Conservation (phyloP, 768 basidiomycete genomes). For the Ephemerocybe angulata region DNA sequence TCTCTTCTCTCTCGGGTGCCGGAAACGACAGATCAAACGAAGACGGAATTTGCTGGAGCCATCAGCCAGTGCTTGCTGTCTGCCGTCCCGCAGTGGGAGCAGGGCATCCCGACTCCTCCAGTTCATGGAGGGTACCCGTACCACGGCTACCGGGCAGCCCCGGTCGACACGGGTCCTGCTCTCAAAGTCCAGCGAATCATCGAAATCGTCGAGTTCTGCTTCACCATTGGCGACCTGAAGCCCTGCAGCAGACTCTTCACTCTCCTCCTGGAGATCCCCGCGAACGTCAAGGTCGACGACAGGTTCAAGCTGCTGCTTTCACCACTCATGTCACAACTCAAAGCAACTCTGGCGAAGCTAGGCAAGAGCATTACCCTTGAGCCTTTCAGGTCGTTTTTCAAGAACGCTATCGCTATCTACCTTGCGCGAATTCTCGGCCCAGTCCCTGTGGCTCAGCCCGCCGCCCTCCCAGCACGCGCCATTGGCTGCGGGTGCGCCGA, state of each 20-base stretch:
- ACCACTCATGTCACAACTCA: neutral
- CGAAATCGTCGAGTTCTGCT: neutral
- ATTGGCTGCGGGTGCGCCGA: neutral
- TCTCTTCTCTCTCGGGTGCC: neutral
- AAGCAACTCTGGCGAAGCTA: neutral
- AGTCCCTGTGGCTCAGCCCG: neutral
- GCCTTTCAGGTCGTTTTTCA: neutral
- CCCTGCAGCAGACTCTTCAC: neutral
- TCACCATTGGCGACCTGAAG: neutral
- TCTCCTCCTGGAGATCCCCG: neutral
- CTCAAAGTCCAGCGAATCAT: neutral
- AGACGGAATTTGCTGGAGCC: neutral
- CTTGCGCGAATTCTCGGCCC: neutral
- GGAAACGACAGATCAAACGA: neutral
- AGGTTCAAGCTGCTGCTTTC: neutral
- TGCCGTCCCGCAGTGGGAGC: neutral
- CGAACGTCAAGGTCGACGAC: neutral
- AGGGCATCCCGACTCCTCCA: too few species aligned
- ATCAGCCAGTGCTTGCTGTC: neutral
- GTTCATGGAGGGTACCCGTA: too few species aligned
- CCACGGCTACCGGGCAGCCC: too few species aligned
- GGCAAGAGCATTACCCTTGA: neutral
- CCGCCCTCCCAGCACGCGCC: neutral
- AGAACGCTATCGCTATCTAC: neutral
- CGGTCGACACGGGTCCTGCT: neutral